These are phyloP conservation scores for Calocybe indica DNA, from an alignment of 768 basidiomycete species.

Conservation along the genomic window DNA sequence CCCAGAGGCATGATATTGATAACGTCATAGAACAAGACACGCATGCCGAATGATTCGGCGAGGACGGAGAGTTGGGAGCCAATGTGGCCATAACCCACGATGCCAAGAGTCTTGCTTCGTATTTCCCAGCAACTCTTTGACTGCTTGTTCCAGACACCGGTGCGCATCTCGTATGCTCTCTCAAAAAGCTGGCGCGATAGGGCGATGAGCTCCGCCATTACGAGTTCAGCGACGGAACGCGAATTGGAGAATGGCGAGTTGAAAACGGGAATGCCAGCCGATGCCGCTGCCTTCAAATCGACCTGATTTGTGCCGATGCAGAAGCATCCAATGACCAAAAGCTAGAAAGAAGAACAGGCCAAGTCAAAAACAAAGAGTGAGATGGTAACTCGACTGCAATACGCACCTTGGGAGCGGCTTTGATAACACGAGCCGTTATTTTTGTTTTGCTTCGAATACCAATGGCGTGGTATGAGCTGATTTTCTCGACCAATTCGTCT, in stretches of 20 bases:
- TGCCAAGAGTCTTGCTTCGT: constrained; percentile 95
- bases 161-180: constrained; percentile 79
- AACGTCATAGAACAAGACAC: constrained; percentile 93
- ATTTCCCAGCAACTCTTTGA: constrained; percentile 98
- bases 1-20: constrained; percentile 98
- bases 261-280: constrained; percentile 93
- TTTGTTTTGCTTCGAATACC: constrained; percentile 98
- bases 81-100: constrained; percentile 98
- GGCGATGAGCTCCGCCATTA: constrained; percentile 88
- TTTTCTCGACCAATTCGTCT: constrained; percentile 83
- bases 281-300: constrained; percentile 76
- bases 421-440: constrained; percentile 85
- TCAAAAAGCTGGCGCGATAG: constrained; percentile 93
- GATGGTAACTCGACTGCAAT: not conserved
- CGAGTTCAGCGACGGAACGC: constrained; percentile 96
- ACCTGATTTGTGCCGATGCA: constrained; percentile 99
- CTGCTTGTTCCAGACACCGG: constrained; percentile 97
- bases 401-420: constrained; percentile 78
- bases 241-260: constrained; percentile 99
- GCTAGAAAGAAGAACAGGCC: constrained; percentile 36
- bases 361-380: too few relatives aligned
- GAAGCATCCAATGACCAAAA: constrained; percentile 96
- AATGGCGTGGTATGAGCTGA: constrained; percentile 84
- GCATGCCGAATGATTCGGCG: constrained; percentile 93
- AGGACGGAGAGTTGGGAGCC: constrained; percentile 96